These are phyloP conservation scores for Trametes coccinea DNA, from an alignment of 768 basidiomycete genomes.

Conservation along the genomic window DNA sequence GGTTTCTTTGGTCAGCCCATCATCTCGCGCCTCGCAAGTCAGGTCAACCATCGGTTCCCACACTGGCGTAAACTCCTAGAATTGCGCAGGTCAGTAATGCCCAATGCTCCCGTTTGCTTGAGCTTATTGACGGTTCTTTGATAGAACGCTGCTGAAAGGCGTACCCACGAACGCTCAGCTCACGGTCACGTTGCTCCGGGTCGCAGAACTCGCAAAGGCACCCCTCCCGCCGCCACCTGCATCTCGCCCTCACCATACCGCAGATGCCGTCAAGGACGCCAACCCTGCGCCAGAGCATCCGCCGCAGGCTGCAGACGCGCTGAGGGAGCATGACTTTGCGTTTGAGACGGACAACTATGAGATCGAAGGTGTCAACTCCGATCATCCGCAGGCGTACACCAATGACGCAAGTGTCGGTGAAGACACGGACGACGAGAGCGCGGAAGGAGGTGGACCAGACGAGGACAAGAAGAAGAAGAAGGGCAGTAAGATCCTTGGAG, in stretches of 20 bases:
- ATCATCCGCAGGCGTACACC: conserved; percentile 45
- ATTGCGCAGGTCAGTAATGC: conserved; percentile 36
- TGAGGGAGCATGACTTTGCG: conserved; percentile 18
- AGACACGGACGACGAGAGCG: conserved; percentile 29
- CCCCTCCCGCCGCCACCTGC: conserved; percentile 42
- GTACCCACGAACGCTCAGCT: conserved; percentile 49
- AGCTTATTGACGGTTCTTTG: neutral
- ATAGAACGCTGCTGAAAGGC: conserved; percentile 38
- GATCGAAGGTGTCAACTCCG: conserved; percentile 36
- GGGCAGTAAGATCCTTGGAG: conserved; percentile 24
- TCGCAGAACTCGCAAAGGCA: conserved; percentile 39
- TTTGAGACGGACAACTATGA: conserved; percentile 39
- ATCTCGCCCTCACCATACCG: conserved; percentile 15
- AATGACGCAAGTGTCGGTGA: conserved; percentile 48
- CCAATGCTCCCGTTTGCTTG: neutral
- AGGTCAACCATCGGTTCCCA: conserved; percentile 36
- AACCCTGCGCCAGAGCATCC: conserved; percentile 13
- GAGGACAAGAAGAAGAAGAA: conserved; percentile 14
- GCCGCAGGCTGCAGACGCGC: conserved; percentile 18
- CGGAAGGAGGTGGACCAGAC: conserved; percentile 8
- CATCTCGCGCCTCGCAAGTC: conserved; percentile 29
- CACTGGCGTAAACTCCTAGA: conserved; percentile 40
- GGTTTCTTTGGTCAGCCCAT: conserved; percentile 44
- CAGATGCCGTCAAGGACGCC: conserved; percentile 3
- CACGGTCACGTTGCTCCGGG: conserved; percentile 41